Evolutionary conservation across 2,329 filamentous ascomycete genomes (phyloP).

Genomic region (Thelonectria olida): DNA sequence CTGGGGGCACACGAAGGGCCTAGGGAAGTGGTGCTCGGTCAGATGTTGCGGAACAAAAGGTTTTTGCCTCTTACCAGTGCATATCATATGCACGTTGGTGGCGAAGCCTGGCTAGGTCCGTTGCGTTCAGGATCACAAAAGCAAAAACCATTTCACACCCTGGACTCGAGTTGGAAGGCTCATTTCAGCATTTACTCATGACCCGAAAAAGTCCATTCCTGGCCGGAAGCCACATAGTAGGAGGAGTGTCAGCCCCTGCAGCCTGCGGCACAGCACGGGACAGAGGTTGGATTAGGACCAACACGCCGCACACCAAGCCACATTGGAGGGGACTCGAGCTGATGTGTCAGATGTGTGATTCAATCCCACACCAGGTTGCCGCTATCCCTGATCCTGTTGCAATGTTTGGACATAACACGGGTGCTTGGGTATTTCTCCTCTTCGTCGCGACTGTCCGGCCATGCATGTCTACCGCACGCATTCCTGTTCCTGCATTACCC

Average conservation of each 20-base stretch:
- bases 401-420: background rate
- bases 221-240: background rate
- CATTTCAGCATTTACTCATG: background rate
- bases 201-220: background rate
- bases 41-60: background rate
- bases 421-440: too few species aligned
- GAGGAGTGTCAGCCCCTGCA: background rate
- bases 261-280: too few species aligned
- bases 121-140: background rate
- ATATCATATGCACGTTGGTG: background rate
- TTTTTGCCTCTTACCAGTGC: background rate
- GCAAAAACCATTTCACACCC: background rate
- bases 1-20: too few species aligned
- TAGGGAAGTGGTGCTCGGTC: background rate
- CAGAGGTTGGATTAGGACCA: too few species aligned
- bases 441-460: constrained; percentile 1
- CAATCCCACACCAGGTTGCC: too few species aligned
- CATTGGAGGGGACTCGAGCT: too few species aligned
- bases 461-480: too few species aligned
- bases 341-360: too few species aligned
- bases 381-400: background rate
- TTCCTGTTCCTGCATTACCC: too few species aligned
- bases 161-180: background rate
- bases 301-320: too few species aligned
- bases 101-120: too few species aligned